A percentile compares a stretch with the other conserved stretches of the same genome.
Conservation (phyloP, 2,329 filamentous ascomycete genomes). For the Hirsutella minnesotensis region DNA sequence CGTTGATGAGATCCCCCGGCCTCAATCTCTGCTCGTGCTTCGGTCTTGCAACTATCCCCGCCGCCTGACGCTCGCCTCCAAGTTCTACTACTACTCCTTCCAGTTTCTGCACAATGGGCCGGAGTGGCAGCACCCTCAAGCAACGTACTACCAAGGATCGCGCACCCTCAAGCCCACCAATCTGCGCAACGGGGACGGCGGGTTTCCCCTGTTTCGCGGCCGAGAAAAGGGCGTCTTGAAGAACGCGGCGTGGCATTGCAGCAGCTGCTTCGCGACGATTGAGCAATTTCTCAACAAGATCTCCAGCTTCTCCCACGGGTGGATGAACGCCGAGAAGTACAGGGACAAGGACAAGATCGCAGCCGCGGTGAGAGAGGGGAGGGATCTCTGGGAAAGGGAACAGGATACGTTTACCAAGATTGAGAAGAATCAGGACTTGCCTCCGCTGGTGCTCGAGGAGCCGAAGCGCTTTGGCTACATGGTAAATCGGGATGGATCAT, state of each 20-base stretch:
- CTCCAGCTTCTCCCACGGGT: constrained; percentile 41
- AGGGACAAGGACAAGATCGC: constrained; percentile 36
- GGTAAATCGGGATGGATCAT: too few species aligned
- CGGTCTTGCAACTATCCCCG: constrained; percentile 40
- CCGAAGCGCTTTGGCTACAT: too few species aligned
- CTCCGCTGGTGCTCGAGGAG: too few species aligned
- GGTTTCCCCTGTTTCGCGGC: constrained; percentile 22
- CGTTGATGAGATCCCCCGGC: constrained; percentile 49
- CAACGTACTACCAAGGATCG: constrained; percentile 35
- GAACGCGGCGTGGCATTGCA: constrained; percentile 51
- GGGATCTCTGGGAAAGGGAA: constrained; percentile 35
- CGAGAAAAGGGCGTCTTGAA: constrained; percentile 31
- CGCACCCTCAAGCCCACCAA: constrained; percentile 40
- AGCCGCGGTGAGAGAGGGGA: constrained; percentile 37
- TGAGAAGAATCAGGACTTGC: too few species aligned
- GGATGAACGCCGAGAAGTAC: constrained; percentile 37
- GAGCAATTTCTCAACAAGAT: constrained; percentile 44
- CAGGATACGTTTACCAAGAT: too few species aligned
- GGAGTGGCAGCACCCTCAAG: constrained; percentile 47
- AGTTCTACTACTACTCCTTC: constrained; percentile 47
- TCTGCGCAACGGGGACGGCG: constrained; percentile 36
- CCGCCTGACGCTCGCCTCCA: constrained; percentile 37
- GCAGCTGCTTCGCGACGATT: constrained; percentile 46
- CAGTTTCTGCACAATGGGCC: constrained; percentile 31
- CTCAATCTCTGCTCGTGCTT: constrained; percentile 34